Base-by-base conservation (phyloP, 2,329 filamentous ascomycete species). In the Exophiala viscosa region DNA sequence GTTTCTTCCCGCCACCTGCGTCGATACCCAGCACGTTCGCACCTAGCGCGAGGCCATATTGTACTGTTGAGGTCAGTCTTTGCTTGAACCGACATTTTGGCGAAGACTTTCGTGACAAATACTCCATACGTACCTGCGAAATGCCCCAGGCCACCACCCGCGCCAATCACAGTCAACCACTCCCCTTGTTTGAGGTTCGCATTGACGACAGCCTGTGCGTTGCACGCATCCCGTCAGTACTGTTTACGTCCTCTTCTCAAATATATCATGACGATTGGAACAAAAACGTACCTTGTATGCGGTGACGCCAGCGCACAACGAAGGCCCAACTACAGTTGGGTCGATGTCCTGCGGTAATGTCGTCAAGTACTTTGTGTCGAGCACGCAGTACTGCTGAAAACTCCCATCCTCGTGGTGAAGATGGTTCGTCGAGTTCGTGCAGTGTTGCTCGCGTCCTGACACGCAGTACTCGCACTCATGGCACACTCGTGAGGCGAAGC, bases 331-430 rank as follows among this genome's bases (percentile, higher is more conserved):
- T 4, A 70, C 62, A 44, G 60, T 65, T 0, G 71, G 69, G 62
- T 74, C 70, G 39, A 72, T 62, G 59, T 75, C 73, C 50, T 70
- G 66, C 10, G 73, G 72, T 44, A 76, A 59, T 11, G 73, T 52
- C 0, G 73, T 73, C 59, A 75, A 54, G 48, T 75, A 72, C 36
- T 72, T 70, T 32, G 70, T 70, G 60, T 75, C 71, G n/a, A 75
- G 63, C 4, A 66, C 68, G 49, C 74, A 70, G 52, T 72, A 75
- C 62, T 75, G 63, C 56, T 75, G 72, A 45, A 75, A 76, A 42
- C 70, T 70, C 0, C 73, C 73, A 53, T 75, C 73, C 47, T 75
- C 72, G 50, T 75, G 72, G 55, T 74, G 72, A 40, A 75, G 60
- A 61, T 75, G 73, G 39, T 75, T 75, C 7, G 70, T 75, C 32